Evolutionary conservation across 805 yeast genomes (phyloP).

Genomic region (Zygosaccharomyces kombuchaensis): DNA sequence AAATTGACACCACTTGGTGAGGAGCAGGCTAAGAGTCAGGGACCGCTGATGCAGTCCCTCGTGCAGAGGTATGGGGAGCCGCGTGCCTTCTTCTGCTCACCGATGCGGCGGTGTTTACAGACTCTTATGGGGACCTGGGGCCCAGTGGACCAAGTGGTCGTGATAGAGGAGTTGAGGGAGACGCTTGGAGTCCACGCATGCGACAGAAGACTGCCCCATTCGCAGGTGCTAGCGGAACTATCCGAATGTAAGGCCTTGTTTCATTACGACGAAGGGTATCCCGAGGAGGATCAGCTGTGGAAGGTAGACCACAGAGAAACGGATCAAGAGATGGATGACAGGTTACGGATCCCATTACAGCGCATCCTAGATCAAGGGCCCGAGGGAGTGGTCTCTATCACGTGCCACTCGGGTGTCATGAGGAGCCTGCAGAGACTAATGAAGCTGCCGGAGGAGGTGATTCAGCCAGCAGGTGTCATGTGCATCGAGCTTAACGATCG

Average conservation of each 20-base stretch:
- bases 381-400: constrained; percentile 40
- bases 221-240: constrained; percentile 18
- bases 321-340: constrained; percentile 42
- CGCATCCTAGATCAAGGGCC: not conserved
- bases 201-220: constrained; percentile 45
- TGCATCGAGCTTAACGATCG: not conserved
- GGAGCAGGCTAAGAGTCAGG: constrained; percentile 34
- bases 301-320: constrained; percentile 45
- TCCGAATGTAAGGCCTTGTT: constrained; percentile 22
- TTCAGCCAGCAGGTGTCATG: constrained; percentile 4
- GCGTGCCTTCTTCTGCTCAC: constrained; percentile 51
- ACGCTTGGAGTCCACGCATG: constrained; percentile 58
- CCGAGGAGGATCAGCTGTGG: constrained; percentile 49
- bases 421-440: constrained; percentile 30
- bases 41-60: not conserved
- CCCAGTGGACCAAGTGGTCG: constrained; percentile 43
- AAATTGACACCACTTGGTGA: constrained; percentile 51
- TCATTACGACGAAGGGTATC: constrained; percentile 43
- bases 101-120: constrained; percentile 59
- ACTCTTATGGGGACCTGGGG: constrained; percentile 48
- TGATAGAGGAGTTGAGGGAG: constrained; percentile 52
- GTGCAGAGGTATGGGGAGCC: constrained; percentile 50
- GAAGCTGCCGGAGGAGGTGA: not conserved
- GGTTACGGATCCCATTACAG: not conserved
- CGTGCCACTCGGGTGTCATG: constrained; percentile 62